Evolutionary conservation across 1,284 basidiomycete genomes (phyloP).

Genomic region (Ceratobasidium sp.): DNA sequence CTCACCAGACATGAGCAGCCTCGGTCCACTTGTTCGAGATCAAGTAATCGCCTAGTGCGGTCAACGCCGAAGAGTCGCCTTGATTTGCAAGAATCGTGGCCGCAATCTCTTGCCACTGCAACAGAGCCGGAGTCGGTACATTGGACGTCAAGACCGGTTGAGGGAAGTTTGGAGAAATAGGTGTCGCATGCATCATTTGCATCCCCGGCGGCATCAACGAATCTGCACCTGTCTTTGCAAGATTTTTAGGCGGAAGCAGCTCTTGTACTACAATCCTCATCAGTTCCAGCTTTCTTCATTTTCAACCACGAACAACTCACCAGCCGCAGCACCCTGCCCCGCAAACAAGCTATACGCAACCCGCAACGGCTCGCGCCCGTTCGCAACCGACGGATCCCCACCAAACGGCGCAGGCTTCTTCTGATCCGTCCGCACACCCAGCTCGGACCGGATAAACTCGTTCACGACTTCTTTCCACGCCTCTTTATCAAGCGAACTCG

Average conservation of each 20-base stretch:
- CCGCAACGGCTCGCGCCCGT: constrained; percentile 78
- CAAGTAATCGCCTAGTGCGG: constrained; percentile 89
- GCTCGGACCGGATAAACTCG: constrained; percentile 87
- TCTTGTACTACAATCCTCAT: constrained; percentile 73
- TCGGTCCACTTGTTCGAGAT: constrained; percentile 79
- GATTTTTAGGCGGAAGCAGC: constrained; percentile 74
- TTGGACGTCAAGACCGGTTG: constrained; percentile 61
- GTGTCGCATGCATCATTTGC: constrained; percentile 64
- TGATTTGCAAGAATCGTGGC: constrained; percentile 88
- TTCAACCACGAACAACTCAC: constrained; percentile 62
- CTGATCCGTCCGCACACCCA: constrained; percentile 62
- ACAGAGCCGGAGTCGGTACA: constrained; percentile 71
- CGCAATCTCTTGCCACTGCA: constrained; percentile 88
- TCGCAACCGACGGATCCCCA: constrained; percentile 54
- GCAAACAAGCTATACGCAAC: constrained; percentile 91
- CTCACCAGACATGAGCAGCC: constrained; percentile 92
- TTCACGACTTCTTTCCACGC: constrained; percentile 92
- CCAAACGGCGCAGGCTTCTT: constrained; percentile 42
- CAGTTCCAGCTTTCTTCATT: constrained; percentile 19
- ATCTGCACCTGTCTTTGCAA: constrained; percentile 55
- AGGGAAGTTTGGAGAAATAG: constrained; percentile 75
- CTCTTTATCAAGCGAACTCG: constrained; percentile 93
- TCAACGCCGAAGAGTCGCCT: constrained; percentile 77
- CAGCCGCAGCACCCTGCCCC: constrained; percentile 81
- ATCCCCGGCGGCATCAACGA: constrained; percentile 62